Percentiles rank a stretch among this genome's conserved stretches.
These are phyloP conservation scores for Aspergillus sp. DNA, from an alignment of 2,329 filamentous ascomycete genomes.

Conservation along the genomic window DNA sequence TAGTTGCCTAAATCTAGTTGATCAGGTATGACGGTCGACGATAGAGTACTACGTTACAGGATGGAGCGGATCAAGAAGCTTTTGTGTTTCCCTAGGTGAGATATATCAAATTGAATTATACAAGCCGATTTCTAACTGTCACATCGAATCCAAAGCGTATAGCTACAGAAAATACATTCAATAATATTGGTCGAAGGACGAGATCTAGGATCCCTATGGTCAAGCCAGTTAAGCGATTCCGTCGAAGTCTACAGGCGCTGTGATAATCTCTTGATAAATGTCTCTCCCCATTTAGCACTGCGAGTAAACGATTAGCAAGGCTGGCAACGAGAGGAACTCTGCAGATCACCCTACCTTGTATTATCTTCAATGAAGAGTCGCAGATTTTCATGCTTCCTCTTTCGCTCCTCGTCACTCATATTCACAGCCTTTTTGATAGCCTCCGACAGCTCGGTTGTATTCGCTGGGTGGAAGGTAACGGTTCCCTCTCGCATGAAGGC, in stretches of 20 bases:
- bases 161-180: too few species aligned
- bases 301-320: not conserved
- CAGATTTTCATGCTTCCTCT: constrained; percentile 75
- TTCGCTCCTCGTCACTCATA: constrained; percentile 76
- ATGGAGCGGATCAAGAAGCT: too few species aligned
- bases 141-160: too few species aligned
- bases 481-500: constrained; percentile 77
- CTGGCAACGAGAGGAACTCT: not conserved
- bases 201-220: too few species aligned
- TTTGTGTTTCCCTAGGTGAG: too few species aligned
- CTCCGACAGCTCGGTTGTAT: constrained; percentile 84
- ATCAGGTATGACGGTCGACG: too few species aligned
- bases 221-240: too few species aligned
- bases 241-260: constrained; percentile 1
- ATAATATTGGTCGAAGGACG: too few species aligned
- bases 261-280: constrained; percentile 22
- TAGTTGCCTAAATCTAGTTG: too few species aligned
- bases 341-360: constrained; percentile 55
- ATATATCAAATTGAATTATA: too few species aligned
- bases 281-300: constrained; percentile 30
- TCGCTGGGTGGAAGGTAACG: constrained; percentile 91
- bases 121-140: too few species aligned
- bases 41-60: too few species aligned
- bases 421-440: constrained; percentile 82
- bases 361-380: constrained; percentile 89